Evolutionary conservation across 768 basidiomycete genomes (phyloP).

Genomic region (Boletus insuetus): DNA sequence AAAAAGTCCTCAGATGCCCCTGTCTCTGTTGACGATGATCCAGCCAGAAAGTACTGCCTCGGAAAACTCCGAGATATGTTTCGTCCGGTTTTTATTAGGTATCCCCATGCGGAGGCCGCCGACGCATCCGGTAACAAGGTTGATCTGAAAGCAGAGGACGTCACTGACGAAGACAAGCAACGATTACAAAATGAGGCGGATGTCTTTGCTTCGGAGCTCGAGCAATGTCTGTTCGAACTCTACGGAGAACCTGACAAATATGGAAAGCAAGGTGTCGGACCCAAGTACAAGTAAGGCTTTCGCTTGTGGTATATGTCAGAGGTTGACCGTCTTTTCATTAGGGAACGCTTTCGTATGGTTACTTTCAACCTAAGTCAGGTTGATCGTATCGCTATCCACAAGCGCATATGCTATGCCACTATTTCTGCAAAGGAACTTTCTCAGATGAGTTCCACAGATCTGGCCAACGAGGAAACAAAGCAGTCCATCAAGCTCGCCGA

Average conservation of each 20-base stretch:
- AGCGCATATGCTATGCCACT: slow-evolving; percentile 64
- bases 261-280: slow-evolving; percentile 58
- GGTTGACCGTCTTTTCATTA: slow-evolving; percentile 29
- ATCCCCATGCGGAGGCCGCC: slow-evolving; percentile 52
- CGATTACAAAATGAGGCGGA: slow-evolving; percentile 55
- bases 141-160: slow-evolving; percentile 48
- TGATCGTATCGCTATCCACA: slow-evolving; percentile 78
- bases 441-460: slow-evolving; percentile 82
- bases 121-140: slow-evolving; percentile 33
- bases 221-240: slow-evolving; percentile 70
- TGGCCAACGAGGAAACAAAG: slow-evolving; percentile 85
- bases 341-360: slow-evolving; percentile 89
- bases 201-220: slow-evolving; percentile 67
- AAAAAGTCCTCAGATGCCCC: slow-evolving; percentile 44
- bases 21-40: slow-evolving; percentile 54
- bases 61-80: slow-evolving; percentile 73
- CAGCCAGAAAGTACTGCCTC: slow-evolving; percentile 76
- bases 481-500: slow-evolving; percentile 80
- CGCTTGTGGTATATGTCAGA: not conserved
- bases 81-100: slow-evolving; percentile 64
- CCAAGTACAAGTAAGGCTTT: slow-evolving; percentile 75
- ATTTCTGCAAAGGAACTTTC: slow-evolving; percentile 74
- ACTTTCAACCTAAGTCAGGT: slow-evolving; percentile 83
- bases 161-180: slow-evolving; percentile 59
- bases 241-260: slow-evolving; percentile 77